These are phyloP conservation scores for Triangularia verruculosa DNA, from an alignment of 2,329 filamentous ascomycete genomes.

Conservation along the genomic window DNA sequence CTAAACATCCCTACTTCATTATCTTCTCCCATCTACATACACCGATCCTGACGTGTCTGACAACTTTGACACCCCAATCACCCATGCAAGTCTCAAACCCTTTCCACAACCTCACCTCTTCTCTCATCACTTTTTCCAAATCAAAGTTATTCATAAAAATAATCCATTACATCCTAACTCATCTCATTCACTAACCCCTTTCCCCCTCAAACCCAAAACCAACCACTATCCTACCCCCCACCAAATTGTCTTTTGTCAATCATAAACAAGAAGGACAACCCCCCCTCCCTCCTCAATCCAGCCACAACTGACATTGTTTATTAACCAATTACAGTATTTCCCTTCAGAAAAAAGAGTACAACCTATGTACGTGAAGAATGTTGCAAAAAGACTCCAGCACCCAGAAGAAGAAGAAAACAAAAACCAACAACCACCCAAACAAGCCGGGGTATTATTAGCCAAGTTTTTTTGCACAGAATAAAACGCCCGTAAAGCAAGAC, in stretches of 20 bases:
- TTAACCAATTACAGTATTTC: neutral
- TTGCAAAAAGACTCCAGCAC: neutral
- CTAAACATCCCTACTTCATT: too few relatives aligned
- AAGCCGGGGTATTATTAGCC: conserved; percentile 2
- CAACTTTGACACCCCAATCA: neutral
- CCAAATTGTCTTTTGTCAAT: neutral
- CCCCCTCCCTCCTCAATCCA: neutral
- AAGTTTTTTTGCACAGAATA: neutral
- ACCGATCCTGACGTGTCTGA: too few relatives aligned
- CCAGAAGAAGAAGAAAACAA: neutral
- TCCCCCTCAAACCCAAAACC: too few relatives aligned
- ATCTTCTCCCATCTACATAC: too few relatives aligned
- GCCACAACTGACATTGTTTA: neutral
- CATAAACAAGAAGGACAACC: neutral
- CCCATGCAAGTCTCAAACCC: neutral
- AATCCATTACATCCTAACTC: neutral
- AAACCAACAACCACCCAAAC: neutral
- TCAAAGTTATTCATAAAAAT: neutral
- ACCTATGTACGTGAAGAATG: conserved; percentile 25
- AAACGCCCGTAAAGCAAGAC: conserved; percentile 4
- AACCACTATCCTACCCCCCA: neutral
- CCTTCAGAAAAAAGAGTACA: conserved; percentile 16
- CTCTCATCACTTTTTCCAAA: neutral
- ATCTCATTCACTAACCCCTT: neutral
- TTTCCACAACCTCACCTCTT: neutral